Base-by-base conservation (phyloP, 805 yeast genomes). In the Zygoascus bituminiphila region DNA sequence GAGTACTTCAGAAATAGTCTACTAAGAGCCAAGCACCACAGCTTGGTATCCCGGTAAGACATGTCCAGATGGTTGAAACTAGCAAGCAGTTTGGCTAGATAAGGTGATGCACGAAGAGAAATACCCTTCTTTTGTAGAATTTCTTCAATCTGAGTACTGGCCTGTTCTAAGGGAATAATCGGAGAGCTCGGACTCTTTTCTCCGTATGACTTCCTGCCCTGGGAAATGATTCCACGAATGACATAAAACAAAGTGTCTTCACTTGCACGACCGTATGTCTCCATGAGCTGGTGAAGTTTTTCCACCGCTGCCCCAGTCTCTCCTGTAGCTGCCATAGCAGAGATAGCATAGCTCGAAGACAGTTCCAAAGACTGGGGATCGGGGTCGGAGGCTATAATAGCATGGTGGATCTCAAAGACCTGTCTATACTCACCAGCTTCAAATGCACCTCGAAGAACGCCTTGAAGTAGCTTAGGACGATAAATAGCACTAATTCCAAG, bases 261-360 rank as follows among this genome's bases (percentile, higher is more conserved):
- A 14, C 22, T 24, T 9, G 35, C 44, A 2, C 22, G 26, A 7
- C 35, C 35, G 20, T 41, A 15, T 12, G 2, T 23, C 6, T 41
- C 8, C 19, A 15, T 9, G 6, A n/a, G 15, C 20, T 24, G 12
- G 15, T 25, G 4, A 10, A 41, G 17, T 17, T n/a, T 41, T 5
- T n/a, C 8, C 12, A 41, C 2, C 14, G 44, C 31, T 7, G 17
- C 4, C 10, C 25, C 44, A 4, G 9, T 24, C 17, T 41, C 31
- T 9, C 44, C 44, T n/a, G 21, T 41, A n/a, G 19, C 25, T 7
- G 44, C 33, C 4, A 41, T 19, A 4, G 44, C 44, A 2, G 44
- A 15, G 7, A 41, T n/a, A 6, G 22, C 7, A 36, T 36, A 36
- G 17, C 9, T 36, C 12, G 39, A 36, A 8, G 22, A 17, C 12